Conservation (phyloP, 1,284 basidiomycete genomes). For the Pseudozyma pruni region DNA sequence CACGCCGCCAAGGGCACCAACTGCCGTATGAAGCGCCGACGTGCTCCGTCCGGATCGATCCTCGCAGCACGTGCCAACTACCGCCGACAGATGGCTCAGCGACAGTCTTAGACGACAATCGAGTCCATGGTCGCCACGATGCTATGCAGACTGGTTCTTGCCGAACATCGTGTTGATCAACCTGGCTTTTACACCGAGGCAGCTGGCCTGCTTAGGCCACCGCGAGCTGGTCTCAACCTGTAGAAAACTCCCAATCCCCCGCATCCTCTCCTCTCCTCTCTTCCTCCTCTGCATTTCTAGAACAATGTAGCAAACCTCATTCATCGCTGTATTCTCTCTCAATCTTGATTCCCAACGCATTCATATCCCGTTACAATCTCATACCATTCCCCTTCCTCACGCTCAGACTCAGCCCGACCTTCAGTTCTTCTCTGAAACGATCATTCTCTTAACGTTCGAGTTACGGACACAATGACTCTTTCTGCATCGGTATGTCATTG, state of each 20-base stretch:
- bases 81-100: constrained; percentile 16
- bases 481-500: no score
- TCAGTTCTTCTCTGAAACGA: no score
- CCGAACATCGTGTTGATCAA: constrained; percentile 1
- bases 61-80: constrained; percentile 25
- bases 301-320: not conserved
- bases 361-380: no score
- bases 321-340: no score
- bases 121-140: not conserved
- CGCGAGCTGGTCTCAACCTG: not conserved
- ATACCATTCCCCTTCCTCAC: no score
- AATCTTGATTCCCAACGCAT: no score
- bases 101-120: not conserved
- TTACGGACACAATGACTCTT: no score
- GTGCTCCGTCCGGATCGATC: constrained; percentile 13
- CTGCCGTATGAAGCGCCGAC: constrained; percentile 29
- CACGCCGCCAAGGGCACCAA: constrained; percentile 9
- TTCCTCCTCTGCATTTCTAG: not conserved
- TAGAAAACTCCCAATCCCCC: not conserved
- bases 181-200: not conserved
- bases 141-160: constrained; percentile 8
- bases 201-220: constrained; percentile 3
- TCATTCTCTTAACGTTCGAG: no score
- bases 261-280: not conserved
- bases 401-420: no score